These are phyloP conservation scores for Aspergillus flavus DNA, from an alignment of 2,329 filamentous ascomycete genomes.

Conservation along the genomic window DNA sequence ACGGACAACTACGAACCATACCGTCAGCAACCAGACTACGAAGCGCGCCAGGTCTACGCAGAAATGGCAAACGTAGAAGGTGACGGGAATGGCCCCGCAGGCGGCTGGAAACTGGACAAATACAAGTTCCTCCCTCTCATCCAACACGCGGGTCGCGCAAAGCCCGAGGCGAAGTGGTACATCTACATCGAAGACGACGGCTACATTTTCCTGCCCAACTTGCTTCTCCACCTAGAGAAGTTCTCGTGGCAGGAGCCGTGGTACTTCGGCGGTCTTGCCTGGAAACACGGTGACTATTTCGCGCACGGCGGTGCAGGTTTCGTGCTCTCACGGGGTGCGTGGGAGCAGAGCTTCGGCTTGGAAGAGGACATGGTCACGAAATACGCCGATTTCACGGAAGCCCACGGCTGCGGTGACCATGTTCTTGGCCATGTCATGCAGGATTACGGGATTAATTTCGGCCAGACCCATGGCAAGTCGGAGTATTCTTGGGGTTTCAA, in stretches of 20 bases:
- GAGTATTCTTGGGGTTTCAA: slow-evolving; percentile 50
- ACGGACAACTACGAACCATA: slow-evolving; percentile 24
- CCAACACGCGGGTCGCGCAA: slow-evolving; percentile 4
- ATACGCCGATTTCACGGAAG: slow-evolving; percentile 44
- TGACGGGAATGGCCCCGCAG: slow-evolving; percentile 25
- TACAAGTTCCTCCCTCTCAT: slow-evolving; percentile 56
- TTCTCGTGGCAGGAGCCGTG: slow-evolving; percentile 49
- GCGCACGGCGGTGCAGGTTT: slow-evolving; percentile 61
- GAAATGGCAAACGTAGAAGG: slow-evolving; percentile 23
- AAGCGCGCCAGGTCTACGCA: slow-evolving; percentile 27
- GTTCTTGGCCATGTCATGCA: slow-evolving; percentile 53
- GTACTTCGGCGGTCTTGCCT: slow-evolving; percentile 56
- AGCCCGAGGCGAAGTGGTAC: slow-evolving; percentile 55
- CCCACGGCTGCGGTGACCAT: slow-evolving; percentile 57
- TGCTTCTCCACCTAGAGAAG: slow-evolving; percentile 51
- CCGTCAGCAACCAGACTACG: slow-evolving; percentile 24
- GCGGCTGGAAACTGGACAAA: slow-evolving; percentile 58
- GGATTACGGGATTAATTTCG: slow-evolving; percentile 52
- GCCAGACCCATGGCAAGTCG: slow-evolving; percentile 53
- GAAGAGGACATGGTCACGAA: slow-evolving; percentile 50
- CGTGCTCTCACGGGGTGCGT: slow-evolving; percentile 53
- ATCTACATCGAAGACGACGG: slow-evolving; percentile 63
- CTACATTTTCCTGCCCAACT: slow-evolving; percentile 58
- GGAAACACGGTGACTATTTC: slow-evolving; percentile 50
- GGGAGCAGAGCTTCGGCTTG: slow-evolving; percentile 50